Evolutionary conservation across 768 basidiomycete genomes (phyloP).

Genomic region (Leccinum rimulosum): DNA sequence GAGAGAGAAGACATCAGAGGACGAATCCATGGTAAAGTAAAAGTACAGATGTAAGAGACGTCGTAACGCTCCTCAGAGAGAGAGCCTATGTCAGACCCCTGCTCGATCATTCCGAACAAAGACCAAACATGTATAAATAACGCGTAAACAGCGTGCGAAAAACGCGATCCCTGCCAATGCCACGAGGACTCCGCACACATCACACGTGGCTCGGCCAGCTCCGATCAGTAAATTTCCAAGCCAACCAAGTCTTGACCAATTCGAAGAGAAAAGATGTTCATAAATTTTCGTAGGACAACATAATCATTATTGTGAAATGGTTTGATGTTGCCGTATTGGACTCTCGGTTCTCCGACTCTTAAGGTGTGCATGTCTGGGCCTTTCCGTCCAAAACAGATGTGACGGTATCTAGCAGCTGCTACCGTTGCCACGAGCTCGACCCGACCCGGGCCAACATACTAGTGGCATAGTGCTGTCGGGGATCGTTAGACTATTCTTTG

Average conservation of each 20-base stretch:
- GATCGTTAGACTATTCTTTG: conserved; percentile 29
- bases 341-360: no score
- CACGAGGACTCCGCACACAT: conserved; percentile 15
- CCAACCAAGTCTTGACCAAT: no score
- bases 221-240: background rate
- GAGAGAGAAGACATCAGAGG: conserved; percentile 67
- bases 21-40: conserved; percentile 25
- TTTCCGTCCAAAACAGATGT: conserved; percentile 18
- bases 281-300: no score
- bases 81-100: background rate
- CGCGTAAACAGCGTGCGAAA: conserved; percentile 29
- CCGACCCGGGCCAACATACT: conserved; percentile 1
- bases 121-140: conserved; percentile 28
- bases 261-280: no score
- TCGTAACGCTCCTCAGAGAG: background rate
- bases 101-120: conserved; percentile 23
- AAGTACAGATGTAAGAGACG: conserved; percentile 23
- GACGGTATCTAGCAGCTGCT: conserved; percentile 6
- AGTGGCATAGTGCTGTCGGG: conserved; percentile 32
- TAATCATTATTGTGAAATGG: no score
- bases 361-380: conserved; percentile 15
- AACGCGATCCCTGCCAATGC: conserved; percentile 18
- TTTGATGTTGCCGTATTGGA: no score
- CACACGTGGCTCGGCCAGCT: conserved; percentile 12
- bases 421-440: conserved; percentile 40